Percentiles rank a stretch among this genome's conserved stretches.
Conservation (phyloP, 2,329 filamentous ascomycete species). For the Aspergillus piperis region DNA sequence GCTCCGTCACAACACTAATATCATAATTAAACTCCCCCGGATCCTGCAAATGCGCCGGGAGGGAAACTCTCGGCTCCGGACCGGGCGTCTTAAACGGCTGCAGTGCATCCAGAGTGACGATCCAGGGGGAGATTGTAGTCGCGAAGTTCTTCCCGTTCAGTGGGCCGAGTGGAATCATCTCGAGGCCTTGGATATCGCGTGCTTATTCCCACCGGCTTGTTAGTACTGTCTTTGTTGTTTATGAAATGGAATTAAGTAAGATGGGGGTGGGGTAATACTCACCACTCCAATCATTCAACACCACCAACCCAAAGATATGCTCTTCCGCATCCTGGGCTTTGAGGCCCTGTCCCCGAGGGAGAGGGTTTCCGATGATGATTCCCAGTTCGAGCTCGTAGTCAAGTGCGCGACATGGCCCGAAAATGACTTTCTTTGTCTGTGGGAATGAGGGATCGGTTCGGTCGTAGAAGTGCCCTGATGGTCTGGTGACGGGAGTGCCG, state of each 20-base stretch:
- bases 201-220: conserved; percentile 8
- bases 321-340: conserved; percentile 53
- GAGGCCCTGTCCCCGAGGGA: conserved; percentile 40
- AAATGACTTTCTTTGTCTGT: conserved; percentile 22
- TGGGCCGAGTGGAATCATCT: conserved; percentile 63
- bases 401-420: conserved; percentile 31
- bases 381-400: conserved; percentile 50
- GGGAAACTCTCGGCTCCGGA: conserved; percentile 17
- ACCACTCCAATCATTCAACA: conserved; percentile 63
- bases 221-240: background rate
- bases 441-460: conserved; percentile 6
- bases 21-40: conserved; percentile 20
- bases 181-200: conserved; percentile 60
- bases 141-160: conserved; percentile 63
- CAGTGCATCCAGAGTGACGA: conserved; percentile 63
- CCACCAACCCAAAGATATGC: conserved; percentile 63
- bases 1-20: conserved; percentile 26
- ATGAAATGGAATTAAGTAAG: background rate
- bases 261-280: background rate
- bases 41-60: conserved; percentile 24
- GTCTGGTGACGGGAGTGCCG: conserved; percentile 51
- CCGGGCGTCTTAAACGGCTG: conserved; percentile 26
- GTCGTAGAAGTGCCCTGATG: conserved; percentile 42
- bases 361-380: conserved; percentile 47
- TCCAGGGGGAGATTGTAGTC: conserved; percentile 63